phyloP scores from a whole-genome alignment of 352 stramenopile genomes.

The Phytophthora pini region DNA sequence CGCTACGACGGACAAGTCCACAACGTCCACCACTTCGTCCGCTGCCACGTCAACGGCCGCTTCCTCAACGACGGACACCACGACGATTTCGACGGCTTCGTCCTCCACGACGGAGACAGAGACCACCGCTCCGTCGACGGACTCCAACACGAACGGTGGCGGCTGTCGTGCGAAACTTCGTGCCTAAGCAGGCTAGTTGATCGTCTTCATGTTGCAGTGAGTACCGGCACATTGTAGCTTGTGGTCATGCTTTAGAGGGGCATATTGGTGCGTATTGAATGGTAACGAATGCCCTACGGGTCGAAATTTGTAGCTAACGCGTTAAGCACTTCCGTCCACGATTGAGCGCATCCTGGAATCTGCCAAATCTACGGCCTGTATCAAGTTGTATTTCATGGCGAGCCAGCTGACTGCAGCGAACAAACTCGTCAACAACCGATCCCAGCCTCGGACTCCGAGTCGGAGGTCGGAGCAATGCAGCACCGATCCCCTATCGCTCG shows the following conservation, averaged over 20 bases:
- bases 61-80: neutral
- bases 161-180: constrained; percentile 17
- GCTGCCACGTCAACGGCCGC: neutral
- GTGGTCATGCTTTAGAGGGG: too few species aligned
- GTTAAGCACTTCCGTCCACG: constrained; percentile 1
- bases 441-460: neutral
- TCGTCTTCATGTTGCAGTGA: neutral
- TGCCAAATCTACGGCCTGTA: constrained; percentile 22
- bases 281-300: constrained; percentile 1
- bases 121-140: constrained; percentile 18
- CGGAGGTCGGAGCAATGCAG: constrained; percentile 2
- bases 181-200: neutral
- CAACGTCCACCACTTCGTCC: neutral
- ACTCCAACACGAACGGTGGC: constrained; percentile 10
- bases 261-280: constrained; percentile 6
- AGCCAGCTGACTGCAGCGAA: constrained; percentile 24
- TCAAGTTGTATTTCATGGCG: constrained; percentile 6
- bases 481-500: constrained; percentile 7
- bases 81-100: constrained; percentile 1
- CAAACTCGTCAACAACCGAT: constrained; percentile 17
- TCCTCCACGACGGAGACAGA: constrained; percentile 1
- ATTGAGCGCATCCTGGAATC: constrained; percentile 17
- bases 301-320: constrained; percentile 1
- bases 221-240: neutral
- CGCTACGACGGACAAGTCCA: neutral